Base-by-base conservation (phyloP, 371 early-diverging fungal genomes). In the Circinella minor region DNA sequence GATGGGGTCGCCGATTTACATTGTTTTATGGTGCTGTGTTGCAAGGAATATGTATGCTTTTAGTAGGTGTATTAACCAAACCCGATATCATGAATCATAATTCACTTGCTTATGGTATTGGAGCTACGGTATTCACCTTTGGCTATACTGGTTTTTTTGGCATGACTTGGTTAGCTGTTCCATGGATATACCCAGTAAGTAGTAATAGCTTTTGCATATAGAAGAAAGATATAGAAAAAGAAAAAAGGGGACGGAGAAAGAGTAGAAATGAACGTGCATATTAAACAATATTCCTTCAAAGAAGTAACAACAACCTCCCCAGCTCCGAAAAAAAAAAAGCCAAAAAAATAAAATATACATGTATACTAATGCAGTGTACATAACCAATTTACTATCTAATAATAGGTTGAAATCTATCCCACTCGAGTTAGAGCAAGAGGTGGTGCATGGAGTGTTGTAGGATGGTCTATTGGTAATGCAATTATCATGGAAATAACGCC, bases 151-250 rank as follows among this genome's bases (percentile, higher is more conserved):
- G 78, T 0, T 73, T 78, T 67, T 83, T 81, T 68, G 81, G 80
- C 17, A 76, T 77, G 76, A 78, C 83, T 4, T 83, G 83, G 83
- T 63, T 77, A 10, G 68, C 75, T 14, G 78, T 82, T n/a, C 78
- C 80, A 8, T 81, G 81, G 80, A 63, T 81, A 7, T 83, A 83
- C 61, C 83, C 81, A n/a, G 77, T 74, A 65, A 71, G 68, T 37
- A 5, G 27, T 39, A 11, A 38, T 47, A 5, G 61, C 11, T 1
- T 3, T 3, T 4, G 47, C 18, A 38, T 67, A 38, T 17, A 46
- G 15, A 20, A 36, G 27, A 27, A 27, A 27, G 27, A 27, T 27
- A n/a, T n/a, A n/a, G 27, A 2, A 27, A 27, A 27, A 27, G 2
- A 2, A 27, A 27, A 27, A 27, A 27, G 2, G 27, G 27, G 27